Evolutionary conservation across 73 alveolate genomes (phyloP), one percentile per base, ranked within the genome.

Genomic region (Paramecium sonneborni): DNA sequence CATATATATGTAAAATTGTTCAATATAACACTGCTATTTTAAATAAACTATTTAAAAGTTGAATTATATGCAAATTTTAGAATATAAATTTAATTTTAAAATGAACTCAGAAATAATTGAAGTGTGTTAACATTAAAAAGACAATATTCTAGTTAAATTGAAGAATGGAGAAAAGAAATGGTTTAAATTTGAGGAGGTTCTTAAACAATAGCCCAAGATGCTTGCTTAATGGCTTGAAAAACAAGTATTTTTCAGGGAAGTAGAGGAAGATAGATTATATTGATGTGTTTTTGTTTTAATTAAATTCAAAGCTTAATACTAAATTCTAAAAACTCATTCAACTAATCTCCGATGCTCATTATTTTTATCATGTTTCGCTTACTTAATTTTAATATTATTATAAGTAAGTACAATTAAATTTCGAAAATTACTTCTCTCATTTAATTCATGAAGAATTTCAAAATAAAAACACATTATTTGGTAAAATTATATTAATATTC

Each of bases 121-220:
- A 62, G 84, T 62, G 84, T 62, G 84, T 62, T 62, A 62, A 62
- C 44, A 62, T 62, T 32, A 62, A 62, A 62, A 62, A 32, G 84
- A 62, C 48, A 32, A 62, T 10, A 26, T 62, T 0, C 46, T 62
- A 11, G 84, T 62, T n/a, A 62, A 62, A 26, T 23, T 62, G 84
- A 62, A 62, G 84, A 62, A 62, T 30, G 84, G 84, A 62, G 84
- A 62, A 26, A 62, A 62, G 46, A 62, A 62, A 62, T 62, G 84
- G 84, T 30, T 28, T 26, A 62, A 62, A 62, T 62, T 62, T 32
- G 84, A 62, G 3, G 84, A 62, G 39, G 84, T 62, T 62, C 84
- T 62, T 9, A 26, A 62, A 62, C 24, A 30, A 62, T 12, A 62
- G 84, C 84, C 84, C 6, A 62, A 62, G 24, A 30, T 62, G 44